Conservation (phyloP, 768 basidiomycete genomes). For the Clitopilus passeckerianus region DNA sequence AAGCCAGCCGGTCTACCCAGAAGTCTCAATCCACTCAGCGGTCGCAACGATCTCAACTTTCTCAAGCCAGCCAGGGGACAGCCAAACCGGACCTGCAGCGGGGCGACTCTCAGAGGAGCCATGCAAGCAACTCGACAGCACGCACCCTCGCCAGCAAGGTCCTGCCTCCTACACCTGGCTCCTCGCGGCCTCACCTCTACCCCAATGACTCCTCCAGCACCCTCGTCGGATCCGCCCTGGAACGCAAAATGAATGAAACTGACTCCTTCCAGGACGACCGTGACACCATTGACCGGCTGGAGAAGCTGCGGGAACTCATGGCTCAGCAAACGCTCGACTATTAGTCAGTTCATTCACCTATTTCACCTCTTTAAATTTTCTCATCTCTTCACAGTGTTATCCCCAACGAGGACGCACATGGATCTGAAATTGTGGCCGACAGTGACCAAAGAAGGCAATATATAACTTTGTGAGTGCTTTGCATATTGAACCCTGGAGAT, state of each 20-base stretch:
- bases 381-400: slow-evolving; percentile 45
- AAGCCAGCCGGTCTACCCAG: slow-evolving; percentile 21
- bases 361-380: not conserved
- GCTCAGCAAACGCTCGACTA: slow-evolving; percentile 63
- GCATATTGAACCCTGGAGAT: not conserved
- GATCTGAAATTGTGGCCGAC: slow-evolving; percentile 74
- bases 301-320: slow-evolving; percentile 64
- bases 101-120: slow-evolving; percentile 8
- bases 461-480: slow-evolving; percentile 61
- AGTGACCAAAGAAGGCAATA: slow-evolving; percentile 77
- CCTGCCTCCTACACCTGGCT: not conserved
- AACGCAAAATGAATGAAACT: slow-evolving; percentile 64
- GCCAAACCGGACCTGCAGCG: not conserved
- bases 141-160: slow-evolving; percentile 8
- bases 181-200: slow-evolving; percentile 21
- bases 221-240: slow-evolving; percentile 68
- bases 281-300: slow-evolving; percentile 58
- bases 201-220: slow-evolving; percentile 68
- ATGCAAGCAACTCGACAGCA: slow-evolving; percentile 9
- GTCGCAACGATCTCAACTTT: slow-evolving; percentile 10
- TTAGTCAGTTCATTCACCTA: slow-evolving; percentile 48
- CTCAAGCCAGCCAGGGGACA: not conserved
- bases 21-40: slow-evolving; percentile 11
- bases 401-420: slow-evolving; percentile 79
- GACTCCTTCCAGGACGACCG: slow-evolving; percentile 46